Evolutionary conservation across 208 protist species (phyloP).

Genomic region (Crithidia mellificae): DNA sequence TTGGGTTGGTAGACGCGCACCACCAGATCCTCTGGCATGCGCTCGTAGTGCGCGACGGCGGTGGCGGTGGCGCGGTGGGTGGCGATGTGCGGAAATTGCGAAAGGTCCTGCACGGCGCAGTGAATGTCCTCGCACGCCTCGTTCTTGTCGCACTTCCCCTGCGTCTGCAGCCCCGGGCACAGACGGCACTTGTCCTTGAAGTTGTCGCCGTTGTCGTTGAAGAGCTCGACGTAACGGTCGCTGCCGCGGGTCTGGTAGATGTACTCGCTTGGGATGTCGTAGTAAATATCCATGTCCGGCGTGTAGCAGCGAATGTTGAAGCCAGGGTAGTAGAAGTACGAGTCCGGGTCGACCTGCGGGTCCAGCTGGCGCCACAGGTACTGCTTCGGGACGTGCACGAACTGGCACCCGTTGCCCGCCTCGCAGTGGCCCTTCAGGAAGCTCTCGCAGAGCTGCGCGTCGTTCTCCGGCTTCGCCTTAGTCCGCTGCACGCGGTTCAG

Average conservation of each 20-base stretch:
- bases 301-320: slow-evolving; percentile 79
- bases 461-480: slow-evolving; percentile 37
- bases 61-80: slow-evolving; percentile 66
- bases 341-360: slow-evolving; percentile 38
- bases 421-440: slow-evolving; percentile 66
- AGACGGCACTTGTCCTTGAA: slow-evolving; percentile 81
- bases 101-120: slow-evolving; percentile 48
- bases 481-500: slow-evolving; percentile 60
- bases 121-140: slow-evolving; percentile 62
- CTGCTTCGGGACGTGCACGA: slow-evolving; percentile 70
- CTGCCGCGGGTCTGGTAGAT: slow-evolving; percentile 64
- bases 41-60: slow-evolving; percentile 51
- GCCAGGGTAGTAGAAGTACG: slow-evolving; percentile 50
- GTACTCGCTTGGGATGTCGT: slow-evolving; percentile 70
- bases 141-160: slow-evolving; percentile 50
- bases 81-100: slow-evolving; percentile 43
- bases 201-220: slow-evolving; percentile 81
- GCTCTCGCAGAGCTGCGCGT: slow-evolving; percentile 60
- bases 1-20: slow-evolving; percentile 82
- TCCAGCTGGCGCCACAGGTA: slow-evolving; percentile 71
- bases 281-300: slow-evolving; percentile 66
- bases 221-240: slow-evolving; percentile 64
- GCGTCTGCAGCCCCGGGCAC: slow-evolving; percentile 42
- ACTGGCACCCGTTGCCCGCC: slow-evolving; percentile 42
- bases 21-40: slow-evolving; percentile 49